Evolutionary conservation across 2,329 filamentous ascomycete genomes (phyloP).

Genomic region (Cryoendolithus antarcticus): DNA sequence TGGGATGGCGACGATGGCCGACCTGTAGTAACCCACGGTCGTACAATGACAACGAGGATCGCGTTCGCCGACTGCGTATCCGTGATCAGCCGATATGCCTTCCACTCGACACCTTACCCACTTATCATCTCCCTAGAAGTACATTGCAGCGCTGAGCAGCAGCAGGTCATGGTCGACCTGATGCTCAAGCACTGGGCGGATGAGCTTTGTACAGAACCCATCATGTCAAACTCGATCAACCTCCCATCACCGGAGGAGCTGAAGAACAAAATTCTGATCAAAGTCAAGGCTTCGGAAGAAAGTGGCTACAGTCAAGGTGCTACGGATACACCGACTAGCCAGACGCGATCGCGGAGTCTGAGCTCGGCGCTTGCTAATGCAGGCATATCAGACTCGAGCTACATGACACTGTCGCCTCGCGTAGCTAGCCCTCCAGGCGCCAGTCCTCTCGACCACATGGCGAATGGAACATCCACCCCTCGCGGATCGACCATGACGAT

Average conservation of each 20-base stretch:
- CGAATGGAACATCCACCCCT: constrained; percentile 36
- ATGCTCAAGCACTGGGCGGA: constrained; percentile 75
- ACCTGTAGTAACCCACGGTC: constrained; percentile 82
- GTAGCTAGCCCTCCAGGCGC: constrained; percentile 39
- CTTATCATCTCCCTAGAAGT: constrained; percentile 93
- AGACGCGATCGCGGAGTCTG: constrained; percentile 49
- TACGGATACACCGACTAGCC: constrained; percentile 23
- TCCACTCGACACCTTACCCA: constrained; percentile 73
- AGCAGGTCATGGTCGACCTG: constrained; percentile 75
- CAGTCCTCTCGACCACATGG: constrained; percentile 37
- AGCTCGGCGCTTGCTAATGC: constrained; percentile 64
- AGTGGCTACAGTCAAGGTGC: constrained; percentile 29
- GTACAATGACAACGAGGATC: constrained; percentile 77
- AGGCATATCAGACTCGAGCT: constrained; percentile 44
- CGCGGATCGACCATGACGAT: constrained; percentile 45
- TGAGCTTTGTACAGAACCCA: constrained; percentile 63
- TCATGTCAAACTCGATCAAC: constrained; percentile 54
- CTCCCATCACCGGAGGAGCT: constrained; percentile 81
- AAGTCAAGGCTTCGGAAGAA: constrained; percentile 70
- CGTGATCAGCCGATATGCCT: constrained; percentile 90
- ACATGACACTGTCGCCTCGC: constrained; percentile 36
- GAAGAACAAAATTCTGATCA: constrained; percentile 74
- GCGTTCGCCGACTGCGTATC: constrained; percentile 85
- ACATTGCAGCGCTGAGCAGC: constrained; percentile 74
- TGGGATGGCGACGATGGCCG: constrained; percentile 87